phyloP scores from a whole-genome alignment of 2,329 filamentous ascomycete genomes.

The Claviceps quebecensis region DNA sequence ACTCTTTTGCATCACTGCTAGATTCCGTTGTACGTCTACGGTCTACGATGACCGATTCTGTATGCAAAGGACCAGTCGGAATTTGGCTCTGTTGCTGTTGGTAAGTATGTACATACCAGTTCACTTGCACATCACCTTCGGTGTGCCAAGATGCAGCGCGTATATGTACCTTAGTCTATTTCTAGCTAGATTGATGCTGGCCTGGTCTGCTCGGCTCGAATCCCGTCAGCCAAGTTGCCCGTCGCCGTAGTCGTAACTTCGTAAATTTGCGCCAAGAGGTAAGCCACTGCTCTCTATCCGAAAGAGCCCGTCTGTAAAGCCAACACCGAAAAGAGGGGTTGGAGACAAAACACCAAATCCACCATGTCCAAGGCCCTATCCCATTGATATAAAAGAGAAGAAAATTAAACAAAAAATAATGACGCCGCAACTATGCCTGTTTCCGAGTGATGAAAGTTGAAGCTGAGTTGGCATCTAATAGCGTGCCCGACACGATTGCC shows the following conservation, averaged over 20 bases:
- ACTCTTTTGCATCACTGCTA: too few relatives aligned
- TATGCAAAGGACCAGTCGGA: neutral
- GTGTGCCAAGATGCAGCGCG: neutral
- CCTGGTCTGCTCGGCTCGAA: neutral
- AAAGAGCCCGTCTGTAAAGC: neutral
- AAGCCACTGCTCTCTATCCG: neutral
- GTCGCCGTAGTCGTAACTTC: neutral
- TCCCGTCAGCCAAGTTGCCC: neutral
- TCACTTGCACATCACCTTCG: neutral
- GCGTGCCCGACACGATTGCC: neutral
- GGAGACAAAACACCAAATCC: neutral
- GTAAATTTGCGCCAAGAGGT: neutral
- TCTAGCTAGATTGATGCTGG: neutral
- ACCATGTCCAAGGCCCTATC: too few relatives aligned
- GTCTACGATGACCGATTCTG: too few relatives aligned
- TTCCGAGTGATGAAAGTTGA: neutral
- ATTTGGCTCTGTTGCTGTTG: neutral
- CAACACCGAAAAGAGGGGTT: neutral
- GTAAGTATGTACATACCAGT: neutral
- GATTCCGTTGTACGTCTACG: too few relatives aligned
- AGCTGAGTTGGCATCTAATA: neutral
- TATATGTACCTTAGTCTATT: neutral
- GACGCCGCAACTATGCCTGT: neutral
- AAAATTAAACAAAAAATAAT: neutral
- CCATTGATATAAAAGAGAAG: neutral